Conservation (phyloP, 2,329 filamentous ascomycete species). For the Tolypocladium tropicale region DNA sequence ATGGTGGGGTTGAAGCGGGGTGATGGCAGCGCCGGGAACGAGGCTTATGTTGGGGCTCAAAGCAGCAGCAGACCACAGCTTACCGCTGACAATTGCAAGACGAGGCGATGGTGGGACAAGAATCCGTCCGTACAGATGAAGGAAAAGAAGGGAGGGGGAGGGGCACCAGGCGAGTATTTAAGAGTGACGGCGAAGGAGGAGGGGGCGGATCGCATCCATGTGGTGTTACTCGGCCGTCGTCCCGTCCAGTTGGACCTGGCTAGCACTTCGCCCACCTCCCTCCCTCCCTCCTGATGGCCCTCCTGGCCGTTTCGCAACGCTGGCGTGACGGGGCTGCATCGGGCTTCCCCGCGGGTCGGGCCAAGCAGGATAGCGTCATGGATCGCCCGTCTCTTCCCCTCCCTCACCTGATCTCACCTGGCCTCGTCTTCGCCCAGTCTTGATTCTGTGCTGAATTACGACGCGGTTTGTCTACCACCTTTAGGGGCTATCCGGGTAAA, state of each 20-base stretch:
- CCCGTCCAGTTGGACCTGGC: background rate
- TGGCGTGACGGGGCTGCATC: background rate
- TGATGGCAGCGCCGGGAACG: background rate
- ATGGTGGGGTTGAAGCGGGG: background rate
- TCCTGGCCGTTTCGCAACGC: background rate
- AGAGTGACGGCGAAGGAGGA: background rate
- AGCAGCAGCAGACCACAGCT: background rate
- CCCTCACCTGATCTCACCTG: background rate
- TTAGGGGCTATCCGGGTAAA: too few species aligned
- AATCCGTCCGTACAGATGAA: background rate
- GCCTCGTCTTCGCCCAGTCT: background rate
- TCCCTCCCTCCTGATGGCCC: background rate
- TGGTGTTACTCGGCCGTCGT: background rate
- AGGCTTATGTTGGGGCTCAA: background rate
- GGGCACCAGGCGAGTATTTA: background rate
- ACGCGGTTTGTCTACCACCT: too few species aligned
- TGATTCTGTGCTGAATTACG: too few species aligned
- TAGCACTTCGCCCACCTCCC: background rate
- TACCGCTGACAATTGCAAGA: background rate
- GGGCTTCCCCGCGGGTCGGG: background rate
- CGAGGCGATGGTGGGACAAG: too few species aligned
- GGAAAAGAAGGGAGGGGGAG: background rate
- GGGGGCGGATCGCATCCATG: background rate
- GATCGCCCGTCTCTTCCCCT: background rate
- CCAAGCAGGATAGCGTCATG: background rate